A percentile compares a stretch with the other conserved stretches of the same genome.
phyloP scores from a whole-genome alignment of 1,139 yeast species.

The Blastobotrys arbuscula region DNA sequence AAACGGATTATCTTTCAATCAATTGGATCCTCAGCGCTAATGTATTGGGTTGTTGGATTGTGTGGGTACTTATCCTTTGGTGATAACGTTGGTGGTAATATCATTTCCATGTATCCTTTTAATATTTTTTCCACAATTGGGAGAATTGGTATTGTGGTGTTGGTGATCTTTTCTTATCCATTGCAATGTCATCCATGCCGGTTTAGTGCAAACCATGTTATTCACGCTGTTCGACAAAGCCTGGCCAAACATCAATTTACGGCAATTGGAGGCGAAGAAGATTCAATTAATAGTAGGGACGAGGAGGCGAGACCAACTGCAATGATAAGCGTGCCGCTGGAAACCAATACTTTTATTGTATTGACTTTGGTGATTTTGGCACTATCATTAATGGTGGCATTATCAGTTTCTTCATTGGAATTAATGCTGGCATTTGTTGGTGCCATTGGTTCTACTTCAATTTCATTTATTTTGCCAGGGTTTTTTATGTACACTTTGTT shows the following conservation, averaged over 20 bases:
- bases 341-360: slow-evolving; percentile 48
- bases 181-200: slow-evolving; percentile 91
- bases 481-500: slow-evolving; percentile 70
- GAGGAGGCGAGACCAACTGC: slow-evolving; percentile 10
- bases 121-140: slow-evolving; percentile 55
- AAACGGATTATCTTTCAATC: slow-evolving; percentile 51
- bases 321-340: slow-evolving; percentile 40
- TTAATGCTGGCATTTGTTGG: slow-evolving; percentile 89
- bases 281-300: slow-evolving; percentile 13
- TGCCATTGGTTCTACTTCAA: slow-evolving; percentile 90
- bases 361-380: slow-evolving; percentile 62
- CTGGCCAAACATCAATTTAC: slow-evolving; percentile 13
- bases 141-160: slow-evolving; percentile 65
- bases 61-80: slow-evolving; percentile 89
- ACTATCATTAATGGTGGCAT: slow-evolving; percentile 66
- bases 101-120: slow-evolving; percentile 56
- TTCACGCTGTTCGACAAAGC: slow-evolving; percentile 42
- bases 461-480: slow-evolving; percentile 90
- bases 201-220: slow-evolving; percentile 71
- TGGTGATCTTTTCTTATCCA: slow-evolving; percentile 87
- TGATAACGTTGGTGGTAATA: slow-evolving; percentile 67
- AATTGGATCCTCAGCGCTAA: slow-evolving; percentile 50
- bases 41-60: slow-evolving; percentile 67
- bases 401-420: slow-evolving; percentile 71
- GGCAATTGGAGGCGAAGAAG: slow-evolving; percentile 15